Evolutionary conservation across 2,329 filamentous ascomycete genomes (phyloP), one percentile per base, ranked within the genome.

Genomic region (Aspergillus texensis): DNA sequence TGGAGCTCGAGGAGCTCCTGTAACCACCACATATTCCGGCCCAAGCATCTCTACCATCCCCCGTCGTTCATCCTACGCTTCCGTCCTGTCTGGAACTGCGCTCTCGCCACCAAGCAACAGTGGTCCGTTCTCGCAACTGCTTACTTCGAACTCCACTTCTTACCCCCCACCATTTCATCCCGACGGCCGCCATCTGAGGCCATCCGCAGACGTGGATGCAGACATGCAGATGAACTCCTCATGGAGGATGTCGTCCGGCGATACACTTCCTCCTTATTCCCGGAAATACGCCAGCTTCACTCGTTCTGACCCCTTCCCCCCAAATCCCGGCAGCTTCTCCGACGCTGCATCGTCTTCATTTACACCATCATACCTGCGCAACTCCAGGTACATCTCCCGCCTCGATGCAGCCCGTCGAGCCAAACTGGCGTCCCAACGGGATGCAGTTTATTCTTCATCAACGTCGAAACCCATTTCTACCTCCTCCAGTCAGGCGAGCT

Each of bases 311-410:
- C 72, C 73, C 14, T 69, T 72, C 57, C 63, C 68, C 41, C 68
- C 71, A 43, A 66, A 62, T 54, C 66, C 71, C 46, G 67, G 65
- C 36, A 68, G 61, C 52, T 65, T 71, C 70, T 71, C 62, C 72
- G 77, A 66, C 68, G 73, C 46, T 50, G 72, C 68, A 67, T 71
- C 64, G n/a, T 61, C 65, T 16, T 63, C 62, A 82, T 93, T 97
- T 77, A 85, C 89, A 12, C 94, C 94, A 0, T 93, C 92, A 6
- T 97, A 97, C 78, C 85, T 98, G 52, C 84, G 85, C 69, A 87
- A 87, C 45, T 94, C 93, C 16, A 87, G 88, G 72, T 94, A 97
- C 77, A 88, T 94, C 59, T 86, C 90, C 70, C 89, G 87, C 75
- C 83, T 97, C 55, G 88, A 91, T 70, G 88, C 92, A 65, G 87